phyloP scores from a whole-genome alignment of 352 stramenopile genomes.

The Globisporangium okanoganense region DNA sequence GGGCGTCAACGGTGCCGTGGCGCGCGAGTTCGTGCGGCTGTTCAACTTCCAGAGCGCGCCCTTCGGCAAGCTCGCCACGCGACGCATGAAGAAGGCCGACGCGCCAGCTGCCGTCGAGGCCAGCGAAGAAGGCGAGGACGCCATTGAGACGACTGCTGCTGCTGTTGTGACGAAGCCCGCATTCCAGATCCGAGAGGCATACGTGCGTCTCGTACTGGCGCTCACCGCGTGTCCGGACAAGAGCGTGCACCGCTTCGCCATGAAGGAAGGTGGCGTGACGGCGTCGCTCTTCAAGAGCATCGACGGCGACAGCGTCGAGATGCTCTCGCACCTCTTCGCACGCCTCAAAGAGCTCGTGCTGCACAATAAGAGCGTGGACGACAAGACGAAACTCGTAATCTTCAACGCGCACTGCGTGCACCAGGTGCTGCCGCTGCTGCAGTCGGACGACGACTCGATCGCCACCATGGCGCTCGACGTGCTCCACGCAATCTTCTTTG shows the following conservation, averaged over 20 bases:
- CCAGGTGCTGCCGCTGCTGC: conserved; percentile 64
- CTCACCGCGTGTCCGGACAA: conserved; percentile 61
- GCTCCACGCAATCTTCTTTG: conserved; percentile 61
- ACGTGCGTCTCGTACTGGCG: conserved; percentile 58
- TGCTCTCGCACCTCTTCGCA: conserved; percentile 45
- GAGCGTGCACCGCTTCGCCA: conserved; percentile 74
- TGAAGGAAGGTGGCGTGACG: conserved; percentile 67
- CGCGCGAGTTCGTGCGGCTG: conserved; percentile 69
- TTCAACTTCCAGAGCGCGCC: conserved; percentile 73
- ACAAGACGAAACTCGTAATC: conserved; percentile 53
- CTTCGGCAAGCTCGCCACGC: conserved; percentile 55
- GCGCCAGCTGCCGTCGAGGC: conserved; percentile 6
- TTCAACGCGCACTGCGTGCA: conserved; percentile 63
- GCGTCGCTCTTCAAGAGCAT: conserved; percentile 74
- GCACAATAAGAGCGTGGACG: conserved; percentile 42
- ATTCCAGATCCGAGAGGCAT: conserved; percentile 67
- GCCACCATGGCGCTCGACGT: conserved; percentile 33
- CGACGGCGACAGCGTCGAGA: conserved; percentile 58
- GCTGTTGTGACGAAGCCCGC: conserved; percentile 19
- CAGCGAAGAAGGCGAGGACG: not conserved
- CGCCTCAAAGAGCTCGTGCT: conserved; percentile 50
- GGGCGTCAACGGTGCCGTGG: conserved; percentile 30
- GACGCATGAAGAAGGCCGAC: conserved; percentile 58
- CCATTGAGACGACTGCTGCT: not conserved
- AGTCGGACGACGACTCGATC: conserved; percentile 44